Evolutionary conservation across 441 rosid species (phyloP), one percentile per base, ranked within the genome.

Genomic region (Breynia disticha): DNA sequence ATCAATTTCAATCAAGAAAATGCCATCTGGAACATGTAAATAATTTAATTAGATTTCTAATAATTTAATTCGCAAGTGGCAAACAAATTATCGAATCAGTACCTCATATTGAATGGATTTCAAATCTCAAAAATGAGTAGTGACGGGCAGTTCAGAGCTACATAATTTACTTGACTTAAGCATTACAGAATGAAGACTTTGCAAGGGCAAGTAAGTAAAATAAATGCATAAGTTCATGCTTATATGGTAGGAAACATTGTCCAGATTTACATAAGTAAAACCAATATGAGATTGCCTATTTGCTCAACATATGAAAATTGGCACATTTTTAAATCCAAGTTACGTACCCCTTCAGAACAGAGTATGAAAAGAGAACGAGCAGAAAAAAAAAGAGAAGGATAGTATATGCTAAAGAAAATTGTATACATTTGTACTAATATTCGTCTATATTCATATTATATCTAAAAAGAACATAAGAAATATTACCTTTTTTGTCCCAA

Each of bases 401-500:
- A 24, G 32, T 7, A 24, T 24, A 24, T 24, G 32, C 32, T 24
- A 24, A 24, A 24, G 32, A 24, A 24, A 2, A 2, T 24, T 24
- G 32, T 24, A 24, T 7, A 7, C 32, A 24, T 24, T 24, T 7
- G 32, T 7, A 24, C 32, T 2, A 3, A 24, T 24, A 24, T 24
- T 24, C 3, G 32, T 24, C 32, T 24, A 24, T 24, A 2, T 24
- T 24, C 32, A 24, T 24, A 24, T 24, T 24, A 2, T 24, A 3
- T 3, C 3, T 24, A 7, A 24, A n/a, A 24, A 24, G 32, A 24
- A 24, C 32, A 7, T 7, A 24, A 24, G 53, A 62, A 39, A 46
- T 11, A 17, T 58, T 86, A 94, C 99, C 99, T 78, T 87, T 90
- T 68, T 72, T 71, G 78, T 94, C 91, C 99, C 97, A 94, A 56